Base-by-base conservation (phyloP, 176 grass and related monocot species). In the Areca catechu region DNA sequence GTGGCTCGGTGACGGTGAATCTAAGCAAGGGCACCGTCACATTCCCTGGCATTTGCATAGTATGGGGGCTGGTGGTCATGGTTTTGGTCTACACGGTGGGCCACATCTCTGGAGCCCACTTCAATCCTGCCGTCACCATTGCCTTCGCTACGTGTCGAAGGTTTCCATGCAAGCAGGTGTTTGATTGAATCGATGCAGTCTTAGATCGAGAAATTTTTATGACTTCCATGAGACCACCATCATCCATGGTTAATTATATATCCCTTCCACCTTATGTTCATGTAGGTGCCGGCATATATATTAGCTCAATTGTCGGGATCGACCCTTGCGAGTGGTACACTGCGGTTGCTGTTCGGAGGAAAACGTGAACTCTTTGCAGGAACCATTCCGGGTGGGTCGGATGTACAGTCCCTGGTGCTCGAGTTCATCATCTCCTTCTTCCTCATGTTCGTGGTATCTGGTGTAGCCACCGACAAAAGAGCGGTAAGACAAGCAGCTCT, bases 91-190 rank as follows among this genome's bases (percentile, higher is more conserved):
- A 99, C 75, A 75, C 94, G 18, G 77, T 89, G 15, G 88, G 94
- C 1, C 94, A 99, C 79, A 82, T 99, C 66, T 99, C 94, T 54
- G 94, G 88, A 51, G 94, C 88, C 0, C 94, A 99, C 69, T 85
- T 99, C 83, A 99, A 99, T 75, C 94, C 88, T 4, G 88, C 94
- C 22, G 88, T 99, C 75, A 99, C 94, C 10, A 75, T 99, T 18
- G 83, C 94, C 66, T 93, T 93, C 67, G 94, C 94, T 12, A 73
- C 70, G 20, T 99, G 78, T 54, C 71, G 84, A 28, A 83, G 83
- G 80, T 99, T 99, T 50, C 94, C 94, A 4, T 99, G 94, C 88
- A 93, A 79, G 22, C 79, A 99, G 84, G 94, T 92, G 34, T 37
- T 37, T 37, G 34, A 37, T 37, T 9, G 34, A 37, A 37, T 9